Conservation (phyloP, 495 filamentous ascomycete species). For the Penicillium roqueforti region DNA sequence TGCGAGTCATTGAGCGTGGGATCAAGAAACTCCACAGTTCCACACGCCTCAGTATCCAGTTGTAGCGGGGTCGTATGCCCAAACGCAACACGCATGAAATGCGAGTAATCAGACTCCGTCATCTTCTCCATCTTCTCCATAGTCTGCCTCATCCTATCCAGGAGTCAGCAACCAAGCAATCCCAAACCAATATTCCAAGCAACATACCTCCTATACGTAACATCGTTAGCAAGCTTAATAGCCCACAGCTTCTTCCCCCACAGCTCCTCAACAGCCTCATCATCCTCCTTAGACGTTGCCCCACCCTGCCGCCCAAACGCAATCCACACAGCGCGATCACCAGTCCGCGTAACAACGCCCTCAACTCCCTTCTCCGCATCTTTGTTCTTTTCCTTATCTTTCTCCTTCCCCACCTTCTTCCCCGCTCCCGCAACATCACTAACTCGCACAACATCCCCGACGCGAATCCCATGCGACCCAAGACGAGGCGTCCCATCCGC, state of each 20-base stretch:
- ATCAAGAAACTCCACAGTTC: conserved; percentile 70
- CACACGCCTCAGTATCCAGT: conserved; percentile 50
- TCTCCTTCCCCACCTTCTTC: conserved; percentile 56
- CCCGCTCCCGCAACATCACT: conserved; percentile 65
- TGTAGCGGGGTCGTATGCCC: conserved; percentile 48
- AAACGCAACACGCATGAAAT: conserved; percentile 79
- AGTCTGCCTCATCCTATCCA: conserved; percentile 75
- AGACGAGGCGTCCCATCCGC: conserved; percentile 39
- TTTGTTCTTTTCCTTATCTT: conserved; percentile 65
- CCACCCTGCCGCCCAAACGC: conserved; percentile 63
- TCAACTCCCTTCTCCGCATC: conserved; percentile 59
- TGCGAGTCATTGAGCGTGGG: conserved; percentile 81
- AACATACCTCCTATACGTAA: conserved; percentile 74
- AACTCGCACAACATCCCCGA: conserved; percentile 83
- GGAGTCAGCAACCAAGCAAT: neutral
- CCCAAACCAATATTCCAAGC: neutral
- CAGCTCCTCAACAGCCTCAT: conserved; percentile 57
- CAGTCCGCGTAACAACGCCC: conserved; percentile 75
- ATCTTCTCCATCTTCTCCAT: conserved; percentile 80
- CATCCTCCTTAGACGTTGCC: conserved; percentile 44
- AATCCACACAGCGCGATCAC: conserved; percentile 55
- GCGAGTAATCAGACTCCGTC: conserved; percentile 61
- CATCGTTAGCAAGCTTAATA: conserved; percentile 94
- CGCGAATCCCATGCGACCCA: conserved; percentile 76
- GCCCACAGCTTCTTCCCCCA: conserved; percentile 61